Evolutionary conservation across 805 yeast species (phyloP).

Genomic region (Danielia oregonensis): DNA sequence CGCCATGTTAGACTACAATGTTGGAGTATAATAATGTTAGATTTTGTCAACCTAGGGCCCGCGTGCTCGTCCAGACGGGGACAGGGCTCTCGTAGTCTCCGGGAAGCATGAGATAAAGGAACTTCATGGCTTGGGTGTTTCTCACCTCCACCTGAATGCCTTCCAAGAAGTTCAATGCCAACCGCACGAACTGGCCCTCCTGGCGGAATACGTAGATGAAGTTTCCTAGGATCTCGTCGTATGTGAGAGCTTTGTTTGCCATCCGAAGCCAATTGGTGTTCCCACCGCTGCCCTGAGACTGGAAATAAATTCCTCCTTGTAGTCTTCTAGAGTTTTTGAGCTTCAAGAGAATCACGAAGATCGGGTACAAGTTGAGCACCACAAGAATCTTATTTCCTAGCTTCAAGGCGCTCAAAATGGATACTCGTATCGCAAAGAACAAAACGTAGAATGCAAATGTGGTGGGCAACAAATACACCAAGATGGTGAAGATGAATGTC

Average conservation of each 20-base stretch:
- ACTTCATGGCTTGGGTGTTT: slow-evolving; percentile 13
- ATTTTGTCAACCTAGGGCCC: no score
- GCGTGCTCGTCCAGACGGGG: slow-evolving; percentile 6
- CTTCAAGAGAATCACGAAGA: slow-evolving; percentile 76
- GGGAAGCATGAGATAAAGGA: slow-evolving; percentile 16
- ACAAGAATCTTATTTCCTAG: slow-evolving; percentile 58
- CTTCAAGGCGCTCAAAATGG: slow-evolving; percentile 46
- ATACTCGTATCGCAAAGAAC: slow-evolving; percentile 59
- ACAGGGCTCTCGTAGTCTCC: slow-evolving; percentile 5
- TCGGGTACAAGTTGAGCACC: slow-evolving; percentile 75
- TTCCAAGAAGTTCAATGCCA: slow-evolving; percentile 12
- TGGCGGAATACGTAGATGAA: slow-evolving; percentile 18
- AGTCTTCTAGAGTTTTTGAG: slow-evolving; percentile 70
- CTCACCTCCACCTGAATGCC: slow-evolving; percentile 10
- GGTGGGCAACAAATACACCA: slow-evolving; percentile 80
- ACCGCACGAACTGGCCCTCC: slow-evolving; percentile 14
- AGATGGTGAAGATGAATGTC: slow-evolving; percentile 77
- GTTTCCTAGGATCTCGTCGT: slow-evolving; percentile 32
- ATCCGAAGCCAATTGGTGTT: slow-evolving; percentile 25
- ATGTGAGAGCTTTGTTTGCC: slow-evolving; percentile 36
- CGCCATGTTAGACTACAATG: no score
- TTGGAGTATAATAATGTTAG: no score
- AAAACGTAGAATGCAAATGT: slow-evolving; percentile 77
- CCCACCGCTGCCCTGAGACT: slow-evolving; percentile 12
- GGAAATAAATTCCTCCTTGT: slow-evolving; percentile 49